Evolutionary conservation across 164 flowering plant genomes (phyloP).

Genomic region (Vitis labrusca): DNA sequence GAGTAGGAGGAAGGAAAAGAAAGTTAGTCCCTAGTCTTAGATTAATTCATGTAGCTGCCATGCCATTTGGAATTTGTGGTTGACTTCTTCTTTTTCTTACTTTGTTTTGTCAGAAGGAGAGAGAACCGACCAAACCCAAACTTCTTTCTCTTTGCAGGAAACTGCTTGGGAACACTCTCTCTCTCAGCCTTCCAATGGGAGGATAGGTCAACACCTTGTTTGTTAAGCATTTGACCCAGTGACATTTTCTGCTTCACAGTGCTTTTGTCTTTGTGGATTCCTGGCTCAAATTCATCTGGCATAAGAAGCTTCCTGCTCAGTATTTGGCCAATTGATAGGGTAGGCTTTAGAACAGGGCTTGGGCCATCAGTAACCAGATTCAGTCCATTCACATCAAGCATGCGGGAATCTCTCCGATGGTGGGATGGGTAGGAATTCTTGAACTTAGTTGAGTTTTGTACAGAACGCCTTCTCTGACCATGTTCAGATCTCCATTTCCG

Average conservation of each 20-base stretch:
- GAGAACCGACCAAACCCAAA: conserved; percentile 24
- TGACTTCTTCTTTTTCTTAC: conserved; percentile 64
- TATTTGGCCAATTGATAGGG: conserved; percentile 89
- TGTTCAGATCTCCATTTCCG: conserved; percentile 85
- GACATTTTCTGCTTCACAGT: conserved; percentile 56
- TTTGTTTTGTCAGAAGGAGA: conserved; percentile 13
- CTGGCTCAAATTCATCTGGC: conserved; percentile 58
- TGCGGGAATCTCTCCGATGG: conserved; percentile 49
- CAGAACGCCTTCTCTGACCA: conserved; percentile 64
- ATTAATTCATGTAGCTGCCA: conserved; percentile 2
- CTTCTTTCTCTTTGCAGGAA: conserved; percentile 73
- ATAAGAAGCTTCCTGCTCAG: conserved; percentile 72
- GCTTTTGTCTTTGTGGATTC: conserved; percentile 18
- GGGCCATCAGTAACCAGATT: conserved; percentile 40
- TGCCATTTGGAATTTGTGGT: conserved; percentile 27
- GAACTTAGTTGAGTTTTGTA: conserved; percentile 64
- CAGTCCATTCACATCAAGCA: conserved; percentile 58
- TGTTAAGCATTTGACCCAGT: conserved; percentile 75
- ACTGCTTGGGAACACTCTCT: conserved; percentile 38
- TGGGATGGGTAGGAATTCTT: conserved; percentile 59
- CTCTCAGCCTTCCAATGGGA: conserved; percentile 30
- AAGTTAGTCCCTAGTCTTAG: conserved; percentile 6
- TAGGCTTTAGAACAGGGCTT: conserved; percentile 55
- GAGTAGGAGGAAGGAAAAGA: not conserved
- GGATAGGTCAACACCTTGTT: conserved; percentile 29